Base-by-base conservation (phyloP, 805 yeast genomes). In the Dipodascopsis tothii region DNA sequence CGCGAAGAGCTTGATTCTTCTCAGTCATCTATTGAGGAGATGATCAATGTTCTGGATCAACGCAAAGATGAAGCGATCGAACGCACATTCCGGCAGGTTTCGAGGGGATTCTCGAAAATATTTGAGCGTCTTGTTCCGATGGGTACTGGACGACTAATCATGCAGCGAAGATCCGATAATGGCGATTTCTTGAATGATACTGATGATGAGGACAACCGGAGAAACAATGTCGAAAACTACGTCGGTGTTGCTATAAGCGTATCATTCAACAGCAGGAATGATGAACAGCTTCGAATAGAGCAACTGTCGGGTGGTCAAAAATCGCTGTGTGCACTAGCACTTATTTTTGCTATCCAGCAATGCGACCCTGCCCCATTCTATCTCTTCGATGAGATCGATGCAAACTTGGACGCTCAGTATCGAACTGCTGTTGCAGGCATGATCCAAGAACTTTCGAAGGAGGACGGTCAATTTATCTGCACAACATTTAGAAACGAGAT, bases 351-450 rank as follows among this genome's bases (percentile, higher is more conserved):
- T 3, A 85, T 90, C 47, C 98, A 92, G 66, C 78, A 75, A 58
- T 85, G 94, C 52, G 97, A 92, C 55, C 97, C 97, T 7, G 96
- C 96, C 5, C 96, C 97, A 39, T 92, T 92, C 62, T 92, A 92
- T 60, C 65, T 92, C 37, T 90, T 92, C 63, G 98, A 92, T 64
- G 98, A 92, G 67, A 82, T 92, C 46, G 98, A 92, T 66, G 96
- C 97, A 3, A 92, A 90, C 55, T 70, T 92, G 50, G 98, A 92
- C 64, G 77, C 94, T 2, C 95, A 84, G 58, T 90, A 88, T 59
- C 74, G 98, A 56, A 74, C 84, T 0, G 77, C 95, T 0, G 95
- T 92, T 18, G 95, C 97, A 0, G 65, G 70, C 27, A 67, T 84
- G 69, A 79, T 92, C 43, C 71, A 76, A 52, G 71, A 74, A 28